These are phyloP conservation scores for Waltergamsia citrina DNA, from an alignment of 2,329 filamentous ascomycete genomes.

Conservation along the genomic window DNA sequence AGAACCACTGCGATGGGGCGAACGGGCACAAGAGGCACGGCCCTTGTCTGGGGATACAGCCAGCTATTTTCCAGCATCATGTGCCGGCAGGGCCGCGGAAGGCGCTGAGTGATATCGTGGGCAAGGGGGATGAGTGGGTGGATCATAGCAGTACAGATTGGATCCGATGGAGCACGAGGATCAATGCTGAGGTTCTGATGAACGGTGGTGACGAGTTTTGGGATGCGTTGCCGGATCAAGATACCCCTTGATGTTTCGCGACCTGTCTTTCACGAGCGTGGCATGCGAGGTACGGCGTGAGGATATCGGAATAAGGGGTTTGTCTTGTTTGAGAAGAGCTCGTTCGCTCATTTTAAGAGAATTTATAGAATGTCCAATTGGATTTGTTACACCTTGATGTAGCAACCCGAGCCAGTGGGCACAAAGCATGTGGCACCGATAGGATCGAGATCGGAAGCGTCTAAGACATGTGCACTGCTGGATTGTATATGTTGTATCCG, in stretches of 20 bases:
- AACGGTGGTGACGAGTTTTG: constrained; percentile 15
- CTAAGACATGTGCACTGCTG: no score
- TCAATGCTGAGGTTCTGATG: constrained; percentile 28
- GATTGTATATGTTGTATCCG: no score
- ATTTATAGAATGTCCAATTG: no score
- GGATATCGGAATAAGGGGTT: no score
- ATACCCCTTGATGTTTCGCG: not conserved
- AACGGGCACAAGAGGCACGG: constrained; percentile 21
- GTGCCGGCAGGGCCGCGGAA: constrained; percentile 23
- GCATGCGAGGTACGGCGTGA: no score
- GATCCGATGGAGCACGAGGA: constrained; percentile 26
- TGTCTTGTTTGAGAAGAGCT: no score
- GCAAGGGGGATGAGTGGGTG: constrained; percentile 18
- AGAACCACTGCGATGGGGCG: constrained; percentile 33
- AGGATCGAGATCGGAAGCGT: no score
- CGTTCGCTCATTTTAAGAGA: no score
- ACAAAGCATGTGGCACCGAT: no score
- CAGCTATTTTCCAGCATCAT: constrained; percentile 36
- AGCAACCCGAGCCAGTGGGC: no score
- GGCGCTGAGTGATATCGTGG: constrained; percentile 24
- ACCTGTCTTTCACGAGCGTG: not conserved
- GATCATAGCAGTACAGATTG: constrained; percentile 20
- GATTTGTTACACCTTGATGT: no score
- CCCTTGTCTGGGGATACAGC: constrained; percentile 28
- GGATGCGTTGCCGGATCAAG: not conserved